These are phyloP conservation scores for Suillus decipiens DNA, from an alignment of 768 basidiomycete genomes.

Conservation along the genomic window DNA sequence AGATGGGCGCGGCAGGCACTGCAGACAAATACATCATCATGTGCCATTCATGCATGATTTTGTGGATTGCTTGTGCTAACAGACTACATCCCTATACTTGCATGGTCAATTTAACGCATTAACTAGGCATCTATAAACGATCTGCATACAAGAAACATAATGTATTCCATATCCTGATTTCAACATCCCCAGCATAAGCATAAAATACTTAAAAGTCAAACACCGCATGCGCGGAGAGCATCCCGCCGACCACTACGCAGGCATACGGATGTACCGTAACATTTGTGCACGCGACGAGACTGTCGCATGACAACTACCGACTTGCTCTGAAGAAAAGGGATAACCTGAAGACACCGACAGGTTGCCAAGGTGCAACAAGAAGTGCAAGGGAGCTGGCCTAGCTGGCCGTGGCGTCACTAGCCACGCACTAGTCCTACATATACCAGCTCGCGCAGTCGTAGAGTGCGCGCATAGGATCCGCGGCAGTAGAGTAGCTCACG, in stretches of 20 bases:
- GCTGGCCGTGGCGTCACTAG: background rate
- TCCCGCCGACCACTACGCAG: background rate
- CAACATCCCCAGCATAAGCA: background rate
- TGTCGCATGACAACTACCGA: background rate
- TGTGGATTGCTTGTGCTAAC: background rate
- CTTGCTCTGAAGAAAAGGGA: conserved; percentile 6
- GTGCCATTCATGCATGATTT: too few relatives aligned
- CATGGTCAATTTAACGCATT: background rate
- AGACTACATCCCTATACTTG: background rate
- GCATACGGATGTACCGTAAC: too few relatives aligned
- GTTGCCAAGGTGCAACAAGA: conserved; percentile 20
- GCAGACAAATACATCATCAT: too few relatives aligned
- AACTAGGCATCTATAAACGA: background rate
- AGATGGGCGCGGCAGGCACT: too few relatives aligned
- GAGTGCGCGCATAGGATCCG: conserved; percentile 1
- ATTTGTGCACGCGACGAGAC: background rate
- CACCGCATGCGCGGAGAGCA: background rate
- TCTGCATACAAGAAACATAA: background rate
- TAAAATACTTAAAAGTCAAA: conserved; percentile 5
- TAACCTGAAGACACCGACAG: conserved; percentile 7
- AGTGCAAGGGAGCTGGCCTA: conserved; percentile 12
- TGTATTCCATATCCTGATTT: background rate
- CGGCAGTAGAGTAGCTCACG: background rate
- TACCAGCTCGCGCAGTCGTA: background rate
- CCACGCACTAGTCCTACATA: background rate